Evolutionary conservation across 805 yeast genomes (phyloP), one percentile per base, ranked within the genome.

Genomic region (Yamadazyma endophytica): DNA sequence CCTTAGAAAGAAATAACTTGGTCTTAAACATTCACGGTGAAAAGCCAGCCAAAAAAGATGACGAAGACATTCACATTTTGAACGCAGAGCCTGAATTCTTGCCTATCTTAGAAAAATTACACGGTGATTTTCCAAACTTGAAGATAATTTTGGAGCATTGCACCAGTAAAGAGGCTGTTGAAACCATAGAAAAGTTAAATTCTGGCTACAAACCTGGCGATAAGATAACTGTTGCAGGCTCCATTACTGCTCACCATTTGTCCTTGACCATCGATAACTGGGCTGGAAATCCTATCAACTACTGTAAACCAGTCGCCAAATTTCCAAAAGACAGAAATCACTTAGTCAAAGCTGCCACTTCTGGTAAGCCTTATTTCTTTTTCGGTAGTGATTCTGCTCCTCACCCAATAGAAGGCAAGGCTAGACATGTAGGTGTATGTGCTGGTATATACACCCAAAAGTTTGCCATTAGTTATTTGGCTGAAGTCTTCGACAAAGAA

Each of bases 331-430:
- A 92, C 53, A 78, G 82, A 47, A 69, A 75, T 33, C 90, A 96
- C 1, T 64, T 92, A 25, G 72, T 92, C 5, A 69, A 67, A 21
- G 97, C 98, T 23, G 98, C 97, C 2, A 79, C 84, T 6, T 79
- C 92, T 1, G 97, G 97, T 4, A 79, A 82, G 44, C 86, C 95
- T 24, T 89, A 79, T 67, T 92, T 89, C 58, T 86, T 92, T 66
- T 92, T 89, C 52, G 99, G 99, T 5, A 85, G 96, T 1, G 99
- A 92, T 56, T 86, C 96, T 14, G 99, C 99, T 18, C 99, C 98
- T 16, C 98, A 92, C 56, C 95, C 96, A 6, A 50, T 85, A 16
- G 74, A 75, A 40, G 79, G 79, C 37, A 94, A 94, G 58, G 69
- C 85, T 16, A 80, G 73, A 39, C 87, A 77, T 44, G 64, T 68